A percentile compares a stretch with the other conserved stretches of the same genome.
Evolutionary conservation across 1,284 basidiomycete species (phyloP).

Genomic region (Polyporus tsugae): DNA sequence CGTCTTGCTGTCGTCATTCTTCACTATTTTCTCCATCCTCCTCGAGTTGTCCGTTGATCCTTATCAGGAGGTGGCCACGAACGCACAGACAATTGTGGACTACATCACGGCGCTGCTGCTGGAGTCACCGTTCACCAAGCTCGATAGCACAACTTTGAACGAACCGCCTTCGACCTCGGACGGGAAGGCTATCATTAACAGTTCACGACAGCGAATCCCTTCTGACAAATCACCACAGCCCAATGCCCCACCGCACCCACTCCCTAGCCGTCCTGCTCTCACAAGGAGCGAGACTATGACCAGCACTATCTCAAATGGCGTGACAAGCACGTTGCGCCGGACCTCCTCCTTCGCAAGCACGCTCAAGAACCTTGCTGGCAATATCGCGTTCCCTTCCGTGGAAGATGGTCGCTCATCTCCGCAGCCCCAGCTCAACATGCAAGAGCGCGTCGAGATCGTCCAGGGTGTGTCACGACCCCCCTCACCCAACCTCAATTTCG

Average conservation of each 20-base stretch:
- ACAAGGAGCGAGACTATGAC: constrained; percentile 70
- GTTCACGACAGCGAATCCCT: constrained; percentile 57
- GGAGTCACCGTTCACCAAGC: constrained; percentile 84
- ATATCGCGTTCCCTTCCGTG: constrained; percentile 69
- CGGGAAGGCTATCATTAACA: constrained; percentile 27
- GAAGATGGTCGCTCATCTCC: constrained; percentile 60
- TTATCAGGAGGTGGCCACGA: constrained; percentile 90
- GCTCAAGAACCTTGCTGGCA: constrained; percentile 79
- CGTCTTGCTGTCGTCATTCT: constrained; percentile 88
- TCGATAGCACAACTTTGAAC: constrained; percentile 72
- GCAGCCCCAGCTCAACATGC: constrained; percentile 38
- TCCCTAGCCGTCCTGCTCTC: constrained; percentile 53
- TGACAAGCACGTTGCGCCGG: constrained; percentile 75
- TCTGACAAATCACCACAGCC: constrained; percentile 59
- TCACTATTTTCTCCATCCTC: constrained; percentile 91
- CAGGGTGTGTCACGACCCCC: constrained; percentile 70
- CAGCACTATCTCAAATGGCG: constrained; percentile 63
- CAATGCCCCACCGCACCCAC: constrained; percentile 48
- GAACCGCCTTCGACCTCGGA: constrained; percentile 52
- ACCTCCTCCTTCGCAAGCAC: constrained; percentile 88
- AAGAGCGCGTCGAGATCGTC: constrained; percentile 41
- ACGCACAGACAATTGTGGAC: constrained; percentile 92
- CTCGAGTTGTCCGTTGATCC: constrained; percentile 94
- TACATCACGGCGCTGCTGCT: constrained; percentile 91
- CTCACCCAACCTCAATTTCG: constrained; percentile 78